Evolutionary conservation across 352 stramenopile species (phyloP), one percentile per base, ranked within the genome.

Genomic region (Saprolegnia diclina): DNA sequence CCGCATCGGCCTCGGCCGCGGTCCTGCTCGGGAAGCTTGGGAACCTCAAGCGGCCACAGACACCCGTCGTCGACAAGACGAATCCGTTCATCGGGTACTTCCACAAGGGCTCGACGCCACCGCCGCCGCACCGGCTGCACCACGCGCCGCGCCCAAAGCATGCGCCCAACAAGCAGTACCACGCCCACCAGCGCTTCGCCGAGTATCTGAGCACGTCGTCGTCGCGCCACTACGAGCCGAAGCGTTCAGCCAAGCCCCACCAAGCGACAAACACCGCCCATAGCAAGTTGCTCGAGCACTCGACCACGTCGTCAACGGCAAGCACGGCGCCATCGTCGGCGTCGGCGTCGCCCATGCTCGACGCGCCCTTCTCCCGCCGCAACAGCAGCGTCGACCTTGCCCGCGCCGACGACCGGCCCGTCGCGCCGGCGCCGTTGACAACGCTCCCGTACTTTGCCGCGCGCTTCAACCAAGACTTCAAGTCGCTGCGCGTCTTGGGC

Each of bases 81-180:
- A 94, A 94, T 62, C 85, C 85, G 22, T 94, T 94, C 70, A 91
- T 94, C 65, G 85, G 85, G 38, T 94, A 92, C 64, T 94, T 94
- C 68, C 81, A 93, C 65, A 87, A 74, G 45, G 77, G 74, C n/a
- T 32, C 38, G 21, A 5, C 35, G 14, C 56, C 56, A 14, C 19
- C 38, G 11, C 44, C n/a, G 18, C 19, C 24, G 45, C 63, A 11
- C 32, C 50, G 19, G 21, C n/a, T 48, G 37, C 24, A 32, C 21
- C 53, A 21, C 11, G 40, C 32, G 32, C 62, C 42, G 18, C 38
- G 62, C 24, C 35, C 54, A 7, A 38, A 69, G n/a, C 35, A 21
- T 24, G 42, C 50, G 26, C n/a, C 56, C 64, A 57, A 21, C 53
- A 69, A 69, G 14, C 42, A 69, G 19, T 45, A 53, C 32, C 21